Conservation (phyloP, 108 stramenopile genomes). For the Pseudonitzschia multiseries region DNA sequence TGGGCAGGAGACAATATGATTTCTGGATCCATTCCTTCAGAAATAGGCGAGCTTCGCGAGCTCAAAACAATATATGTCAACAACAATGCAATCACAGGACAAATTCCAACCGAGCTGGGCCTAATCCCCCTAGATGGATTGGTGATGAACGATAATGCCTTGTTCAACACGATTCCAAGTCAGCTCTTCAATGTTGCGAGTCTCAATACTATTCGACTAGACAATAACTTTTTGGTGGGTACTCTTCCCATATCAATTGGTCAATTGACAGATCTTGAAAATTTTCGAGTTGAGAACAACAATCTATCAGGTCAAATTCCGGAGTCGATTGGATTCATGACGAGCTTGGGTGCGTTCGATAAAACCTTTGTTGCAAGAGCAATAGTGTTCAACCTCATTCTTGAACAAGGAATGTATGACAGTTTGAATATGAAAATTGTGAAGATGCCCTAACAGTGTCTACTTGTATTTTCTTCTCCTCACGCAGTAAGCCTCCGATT, state of each 20-base stretch:
- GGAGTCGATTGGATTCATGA: slow-evolving; percentile 19
- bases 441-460: neutral
- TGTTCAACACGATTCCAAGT: slow-evolving; percentile 45
- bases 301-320: slow-evolving; percentile 49
- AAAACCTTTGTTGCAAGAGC: no score
- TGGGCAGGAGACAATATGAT: slow-evolving; percentile 26
- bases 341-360: slow-evolving; percentile 20
- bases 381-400: no score
- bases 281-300: slow-evolving; percentile 44
- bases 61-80: slow-evolving; percentile 19
- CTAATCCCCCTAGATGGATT: slow-evolving; percentile 32
- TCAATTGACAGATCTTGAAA: slow-evolving; percentile 26
- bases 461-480: neutral
- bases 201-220: slow-evolving; percentile 27
- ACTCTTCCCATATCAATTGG: slow-evolving; percentile 54
- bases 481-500: slow-evolving; percentile 19
- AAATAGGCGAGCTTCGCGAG: slow-evolving; percentile 18
- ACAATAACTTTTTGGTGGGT: slow-evolving; percentile 68
- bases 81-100: slow-evolving; percentile 15
- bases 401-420: slow-evolving; percentile 4
- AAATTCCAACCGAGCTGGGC: slow-evolving; percentile 25
- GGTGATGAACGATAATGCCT: slow-evolving; percentile 37
- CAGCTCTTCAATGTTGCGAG: slow-evolving; percentile 49
- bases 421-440: neutral
- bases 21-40: neutral